Percentiles rank a stretch among this genome's conserved stretches.
phyloP scores from a whole-genome alignment of 1,284 basidiomycete genomes.

The Naganishia sp. region DNA sequence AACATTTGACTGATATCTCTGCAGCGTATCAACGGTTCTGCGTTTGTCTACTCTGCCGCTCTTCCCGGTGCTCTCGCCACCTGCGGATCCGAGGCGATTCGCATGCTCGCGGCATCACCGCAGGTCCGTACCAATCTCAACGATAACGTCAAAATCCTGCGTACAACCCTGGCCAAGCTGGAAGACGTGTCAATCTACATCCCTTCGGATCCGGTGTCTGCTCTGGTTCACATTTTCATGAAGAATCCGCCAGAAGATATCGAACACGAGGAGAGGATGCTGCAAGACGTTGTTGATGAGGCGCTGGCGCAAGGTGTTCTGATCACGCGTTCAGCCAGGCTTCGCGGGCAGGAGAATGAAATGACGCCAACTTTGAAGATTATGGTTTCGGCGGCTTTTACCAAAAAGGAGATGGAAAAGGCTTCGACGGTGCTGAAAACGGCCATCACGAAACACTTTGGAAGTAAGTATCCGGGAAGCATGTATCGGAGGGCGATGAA shows the following conservation, averaged over 20 bases:
- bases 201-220: conserved; percentile 79
- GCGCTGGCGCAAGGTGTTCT: conserved; percentile 73
- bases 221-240: conserved; percentile 83
- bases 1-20: not conserved
- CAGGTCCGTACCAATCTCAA: conserved; percentile 73
- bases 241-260: conserved; percentile 56
- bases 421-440: conserved; percentile 73
- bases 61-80: conserved; percentile 88
- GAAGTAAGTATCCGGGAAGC: conserved; percentile 42
- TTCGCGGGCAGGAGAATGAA: conserved; percentile 82
- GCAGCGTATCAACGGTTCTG: conserved; percentile 93
- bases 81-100: conserved; percentile 79
- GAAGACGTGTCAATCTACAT: conserved; percentile 74
- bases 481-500: conserved; percentile 18
- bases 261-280: conserved; percentile 69
- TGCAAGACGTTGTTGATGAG: conserved; percentile 90
- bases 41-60: conserved; percentile 95
- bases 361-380: conserved; percentile 82
- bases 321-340: conserved; percentile 74
- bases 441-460: conserved; percentile 70
- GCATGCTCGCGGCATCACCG: conserved; percentile 71
- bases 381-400: conserved; percentile 73
- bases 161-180: conserved; percentile 71
- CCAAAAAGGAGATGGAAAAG: conserved; percentile 89
- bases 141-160: conserved; percentile 76